Base-by-base conservation (phyloP, 2,329 filamentous ascomycete genomes). In the Parasarocladium wereldwijsianum region DNA sequence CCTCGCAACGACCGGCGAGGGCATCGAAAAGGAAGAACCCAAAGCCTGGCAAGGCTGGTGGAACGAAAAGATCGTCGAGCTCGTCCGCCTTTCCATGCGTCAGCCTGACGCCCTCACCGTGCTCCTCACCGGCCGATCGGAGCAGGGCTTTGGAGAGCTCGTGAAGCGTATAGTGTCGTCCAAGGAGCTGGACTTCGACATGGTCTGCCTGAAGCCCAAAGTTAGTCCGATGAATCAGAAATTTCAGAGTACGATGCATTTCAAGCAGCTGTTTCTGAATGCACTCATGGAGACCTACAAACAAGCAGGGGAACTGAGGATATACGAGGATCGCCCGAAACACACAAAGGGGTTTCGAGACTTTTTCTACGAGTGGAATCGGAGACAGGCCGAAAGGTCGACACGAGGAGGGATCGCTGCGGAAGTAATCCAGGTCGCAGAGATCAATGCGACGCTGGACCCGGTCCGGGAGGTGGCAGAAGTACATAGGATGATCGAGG, bases 21-120 rank as follows among this genome's bases (percentile, higher is more conserved):
- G 90, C 11, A 50, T 77, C 5, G 82, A 83, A 30, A 70, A 70
- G 34, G 90, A 96, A 54, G 86, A 96, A 51, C 61, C 68, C 24
- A 73, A 75, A 15, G 86, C 70, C 8, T 98, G 87, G 87, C 62
- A 80, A 34, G 85, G 85, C 20, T 94, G 83, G 80, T 98, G 90
- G 90, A 96, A 96, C 46, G 87, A 96, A 48, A 74, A 79, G 43
- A 76, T 98, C 35, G 76, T 73, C 32, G 70, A 85, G 43, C 68
- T 96, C 17, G 84, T 92, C 23, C 65, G 69, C 44, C 60, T 94
- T 33, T 86, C 78, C 49, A 81, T 81, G 62, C 58, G 79, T 46
- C 83, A 94, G 47, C 79, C 83, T 38, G 84, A 92, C 47, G 80
- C 81, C 1, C 59, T 96, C 21, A 83, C 73, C 29, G 76, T 98